Evolutionary conservation across 1,139 yeast genomes (phyloP), one percentile per base, ranked within the genome.

Genomic region (Torulaspora globosa): DNA sequence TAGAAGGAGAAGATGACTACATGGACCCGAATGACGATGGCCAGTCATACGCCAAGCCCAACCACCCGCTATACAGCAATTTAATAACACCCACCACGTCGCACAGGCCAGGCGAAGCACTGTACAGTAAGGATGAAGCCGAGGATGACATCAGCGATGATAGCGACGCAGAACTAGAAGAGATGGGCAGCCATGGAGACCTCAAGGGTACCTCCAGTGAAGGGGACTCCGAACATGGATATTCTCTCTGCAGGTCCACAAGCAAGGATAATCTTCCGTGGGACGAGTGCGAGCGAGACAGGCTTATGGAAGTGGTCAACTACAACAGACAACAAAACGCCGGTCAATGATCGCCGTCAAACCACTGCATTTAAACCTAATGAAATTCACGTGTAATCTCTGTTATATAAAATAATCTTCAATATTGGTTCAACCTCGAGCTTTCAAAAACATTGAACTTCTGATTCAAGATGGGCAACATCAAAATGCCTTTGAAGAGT

Each of bases 1-100:
- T 58, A 5, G 56, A 59, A 24, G 52, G 48, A 18, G 53, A 49
- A 19, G 56, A 52, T 19, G 58, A 53, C 19, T 84, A 84, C 57
- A 79, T 80, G 56, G 92, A 84, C 62, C 92, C 92, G 2, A 82
- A 84, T 59, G 92, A 84, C 62, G 94, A 84, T 58, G 92, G 92
- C 0, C 80, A 79, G 60, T 80, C 85, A 4, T 84, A 84, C 62
- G 79, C 79, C 43, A 82, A 79, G 59, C 72, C 76, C 21, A 67
- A 70, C 44, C 78, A 80, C 57, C 82, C 87, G 3, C 65, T 82
- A 46, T 83, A 83, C 54, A 60, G 59, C 26, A 62, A 60, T 35
- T 55, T 65, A 54, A 47, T 62, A 5, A 49, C 53, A 7, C 50
- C 46, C 26, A 48, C 45, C 29, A 52, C 62, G 3, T 56, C 58